Conservation (phyloP, 805 yeast species). For the Jamesozyma hellenica region DNA sequence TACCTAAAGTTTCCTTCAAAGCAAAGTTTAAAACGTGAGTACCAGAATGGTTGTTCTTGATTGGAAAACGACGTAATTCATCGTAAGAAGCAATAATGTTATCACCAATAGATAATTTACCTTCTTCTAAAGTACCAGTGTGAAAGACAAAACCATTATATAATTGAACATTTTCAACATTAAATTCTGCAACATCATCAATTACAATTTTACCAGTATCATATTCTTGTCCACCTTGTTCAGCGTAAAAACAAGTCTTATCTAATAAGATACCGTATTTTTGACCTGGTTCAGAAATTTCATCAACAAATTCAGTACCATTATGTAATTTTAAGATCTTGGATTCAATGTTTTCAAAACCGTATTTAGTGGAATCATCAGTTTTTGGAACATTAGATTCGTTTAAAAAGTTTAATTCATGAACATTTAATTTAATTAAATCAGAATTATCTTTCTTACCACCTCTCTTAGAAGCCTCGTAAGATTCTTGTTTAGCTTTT, state of each 20-base stretch:
- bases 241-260: slow-evolving; percentile 93
- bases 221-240: slow-evolving; percentile 97
- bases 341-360: slow-evolving; percentile 57
- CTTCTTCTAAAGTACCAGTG: slow-evolving; percentile 79
- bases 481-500: slow-evolving; percentile 76
- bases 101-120: slow-evolving; percentile 57
- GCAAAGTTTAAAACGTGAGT: slow-evolving; percentile 91
- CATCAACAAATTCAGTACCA: slow-evolving; percentile 51
- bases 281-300: slow-evolving; percentile 34
- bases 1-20: slow-evolving; percentile 76
- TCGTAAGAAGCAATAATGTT: slow-evolving; percentile 78
- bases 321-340: slow-evolving; percentile 61
- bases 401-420: slow-evolving; percentile 63
- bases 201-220: slow-evolving; percentile 89
- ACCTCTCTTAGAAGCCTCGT: slow-evolving; percentile 91
- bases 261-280: slow-evolving; percentile 79
- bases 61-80: slow-evolving; percentile 90
- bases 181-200: slow-evolving; percentile 80
- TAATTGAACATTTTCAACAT: slow-evolving; percentile 81
- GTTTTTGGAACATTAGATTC: slow-evolving; percentile 62
- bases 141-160: slow-evolving; percentile 95
- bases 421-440: slow-evolving; percentile 80
- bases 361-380: slow-evolving; percentile 73
- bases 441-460: slow-evolving; percentile 50
- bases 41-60: slow-evolving; percentile 96